These are phyloP conservation scores for Epichloe sibirici DNA, from an alignment of 2,329 filamentous ascomycete genomes.

Conservation along the genomic window DNA sequence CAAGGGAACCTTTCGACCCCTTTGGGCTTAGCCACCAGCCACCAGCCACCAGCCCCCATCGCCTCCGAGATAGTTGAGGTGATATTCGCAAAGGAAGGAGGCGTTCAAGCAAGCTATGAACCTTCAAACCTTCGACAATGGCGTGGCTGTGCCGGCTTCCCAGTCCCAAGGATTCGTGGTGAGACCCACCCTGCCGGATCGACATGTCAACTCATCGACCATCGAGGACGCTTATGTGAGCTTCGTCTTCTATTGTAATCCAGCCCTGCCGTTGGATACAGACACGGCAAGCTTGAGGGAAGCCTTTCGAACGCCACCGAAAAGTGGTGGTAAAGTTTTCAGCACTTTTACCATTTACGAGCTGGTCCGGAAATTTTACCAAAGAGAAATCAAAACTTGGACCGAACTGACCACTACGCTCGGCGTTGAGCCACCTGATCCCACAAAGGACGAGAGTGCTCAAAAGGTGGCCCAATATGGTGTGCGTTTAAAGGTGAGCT, in stretches of 20 bases:
- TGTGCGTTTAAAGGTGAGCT: slow-evolving; percentile 69
- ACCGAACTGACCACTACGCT: slow-evolving; percentile 73
- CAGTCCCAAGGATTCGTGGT: slow-evolving; percentile 5
- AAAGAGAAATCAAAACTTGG: slow-evolving; percentile 85
- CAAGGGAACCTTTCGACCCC: neutral
- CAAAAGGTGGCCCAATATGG: slow-evolving; percentile 95
- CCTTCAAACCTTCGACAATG: neutral
- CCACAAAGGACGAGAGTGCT: slow-evolving; percentile 73
- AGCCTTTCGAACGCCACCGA: slow-evolving; percentile 67
- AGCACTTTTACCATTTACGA: slow-evolving; percentile 65
- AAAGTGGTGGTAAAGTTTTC: slow-evolving; percentile 79
- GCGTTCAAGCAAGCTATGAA: neutral
- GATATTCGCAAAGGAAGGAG: neutral
- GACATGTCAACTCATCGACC: slow-evolving; percentile 53
- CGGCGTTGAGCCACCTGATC: slow-evolving; percentile 76
- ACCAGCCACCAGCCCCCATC: no score
- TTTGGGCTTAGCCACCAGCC: neutral
- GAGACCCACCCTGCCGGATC: slow-evolving; percentile 44
- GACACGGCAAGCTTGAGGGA: slow-evolving; percentile 62
- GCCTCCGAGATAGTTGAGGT: neutral
- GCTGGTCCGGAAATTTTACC: slow-evolving; percentile 65
- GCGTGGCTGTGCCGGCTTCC: neutral
- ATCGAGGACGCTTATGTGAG: slow-evolving; percentile 73
- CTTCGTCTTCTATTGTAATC: slow-evolving; percentile 89
- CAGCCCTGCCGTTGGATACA: slow-evolving; percentile 52